Base-by-base conservation (phyloP, 768 basidiomycete species). In the Suillus subluteus region DNA sequence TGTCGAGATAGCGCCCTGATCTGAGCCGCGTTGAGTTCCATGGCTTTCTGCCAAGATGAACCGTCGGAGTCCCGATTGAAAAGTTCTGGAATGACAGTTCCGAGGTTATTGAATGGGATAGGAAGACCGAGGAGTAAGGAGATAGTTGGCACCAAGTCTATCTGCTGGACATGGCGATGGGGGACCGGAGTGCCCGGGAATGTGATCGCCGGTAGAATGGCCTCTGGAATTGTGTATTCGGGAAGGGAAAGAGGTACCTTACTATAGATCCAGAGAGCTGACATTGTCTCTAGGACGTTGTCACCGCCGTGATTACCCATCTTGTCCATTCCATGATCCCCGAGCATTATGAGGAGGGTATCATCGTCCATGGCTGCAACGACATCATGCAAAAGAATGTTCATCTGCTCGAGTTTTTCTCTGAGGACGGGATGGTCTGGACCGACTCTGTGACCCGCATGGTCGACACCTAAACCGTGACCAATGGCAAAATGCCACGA, bases 281-380 rank as follows among this genome's bases (percentile, higher is more conserved):
- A 83, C 13, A 92, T 90, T 0, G 95, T 94, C 74, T 99, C 97
- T 37, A 91, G 84, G 5, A 82, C 81, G 1, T 91, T 90, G 72
- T 98, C 98, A 1, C 98, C 97, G 0, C 98, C 98, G 70, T 99
- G 97, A 71, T 99, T 96, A 2, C 98, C 98, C 26, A 91, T 85
- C 48, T 86, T 82, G 72, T 98, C 96, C 98, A 99, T 99, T 0
- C 98, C 98, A 72, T 99, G 98, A 74, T 99, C 97, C 1, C 98
- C 98, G 1, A 99, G 82, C 2, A 99, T 85, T 64, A 99, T 87
- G 6, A 99, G 84, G 0, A 99, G 81, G 0, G 98, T 99, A 61
- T 97, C 91, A n/a, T 92, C 82, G 63, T 98, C 91, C 59, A 98
- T 74, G 18, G 82, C 69, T 0, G 87, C 84, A 6, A 99, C 93